Base-by-base conservation (phyloP, 75 land plant species). In the Adiantum capillusveneris region DNA sequence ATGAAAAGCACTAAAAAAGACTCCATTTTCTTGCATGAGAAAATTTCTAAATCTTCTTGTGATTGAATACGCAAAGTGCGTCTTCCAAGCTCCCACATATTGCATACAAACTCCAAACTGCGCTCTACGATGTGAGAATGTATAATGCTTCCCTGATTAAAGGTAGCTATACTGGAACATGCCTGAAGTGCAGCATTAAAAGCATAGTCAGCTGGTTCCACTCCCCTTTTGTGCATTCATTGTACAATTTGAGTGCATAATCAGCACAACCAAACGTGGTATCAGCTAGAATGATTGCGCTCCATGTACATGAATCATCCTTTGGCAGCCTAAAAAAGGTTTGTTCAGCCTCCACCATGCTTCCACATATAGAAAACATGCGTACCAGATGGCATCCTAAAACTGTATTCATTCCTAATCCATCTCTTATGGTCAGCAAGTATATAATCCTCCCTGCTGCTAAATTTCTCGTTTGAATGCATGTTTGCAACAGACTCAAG, bases 301-400 rank as follows among this genome's bases (percentile, higher is more conserved):
- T 88, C 89, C 94, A 88, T 17, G 90, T 74, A n/a, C 85, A 75
- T 25, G 73, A 44, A 59, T 85, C 86, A 30, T 71, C 46, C 5
- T 72, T 68, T 5, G 41, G 41, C 11, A 76, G 53, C 0, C 49
- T 61, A 44, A 56, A 48, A 56, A 88, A 88, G 14, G 74, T 68
- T 49, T 58, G 53, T 31, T 73, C 29, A 24, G 72, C 64, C 24
- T 71, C 70, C n/a, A 50, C 56, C 27, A 64, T n/a, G 5, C 25
- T 13, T 0, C 82, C 71, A 45, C 65, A 66, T n/a, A 59, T 62
- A 0, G 66, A 59, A 60, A 81, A 81, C 86, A 83, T 83, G 37
- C 43, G 73, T 16, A 83, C 48, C n/a, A 83, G 58, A 5, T 83
- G 74, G 19, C 75, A 75, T 27, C 65, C 72, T 0, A 74, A 58